Conservation (phyloP, 2,329 filamentous ascomycete genomes). For the Alternaria postmessia region DNA sequence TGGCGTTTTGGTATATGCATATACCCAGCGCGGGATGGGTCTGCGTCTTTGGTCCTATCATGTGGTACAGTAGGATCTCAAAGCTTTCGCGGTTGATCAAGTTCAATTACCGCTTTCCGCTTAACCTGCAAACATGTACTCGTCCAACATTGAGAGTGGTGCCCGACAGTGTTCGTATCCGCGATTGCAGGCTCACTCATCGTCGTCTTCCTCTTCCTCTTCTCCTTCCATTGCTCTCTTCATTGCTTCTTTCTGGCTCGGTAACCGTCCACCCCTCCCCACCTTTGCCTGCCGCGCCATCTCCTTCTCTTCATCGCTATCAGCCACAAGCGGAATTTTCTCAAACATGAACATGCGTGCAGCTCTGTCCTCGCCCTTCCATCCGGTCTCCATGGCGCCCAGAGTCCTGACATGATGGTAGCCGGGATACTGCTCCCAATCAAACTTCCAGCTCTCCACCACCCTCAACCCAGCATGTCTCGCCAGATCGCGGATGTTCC, state of each 20-base stretch:
- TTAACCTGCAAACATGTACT: not conserved
- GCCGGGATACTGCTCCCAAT: constrained; percentile 71
- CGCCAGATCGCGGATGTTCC: constrained; percentile 90
- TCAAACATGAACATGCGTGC: constrained; percentile 59
- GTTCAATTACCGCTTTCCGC: not conserved
- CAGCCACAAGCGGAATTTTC: constrained; percentile 42
- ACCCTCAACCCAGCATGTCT: constrained; percentile 78
- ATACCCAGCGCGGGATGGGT: constrained; percentile 7
- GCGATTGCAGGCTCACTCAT: not conserved
- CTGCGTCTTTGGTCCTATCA: not conserved
- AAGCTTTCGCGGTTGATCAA: not conserved
- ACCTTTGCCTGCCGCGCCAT: constrained; percentile 23
- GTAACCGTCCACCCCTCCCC: constrained; percentile 19
- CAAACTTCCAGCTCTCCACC: constrained; percentile 74
- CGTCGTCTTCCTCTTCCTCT: constrained; percentile 13
- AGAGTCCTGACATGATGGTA: constrained; percentile 78
- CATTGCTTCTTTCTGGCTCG: constrained; percentile 15
- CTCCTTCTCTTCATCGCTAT: constrained; percentile 35
- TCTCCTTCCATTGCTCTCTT: constrained; percentile 24
- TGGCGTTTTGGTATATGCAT: constrained; percentile 4
- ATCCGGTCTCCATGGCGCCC: constrained; percentile 62
- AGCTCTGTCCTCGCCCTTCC: constrained; percentile 59
- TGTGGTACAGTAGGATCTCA: not conserved
- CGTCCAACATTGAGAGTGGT: not conserved
- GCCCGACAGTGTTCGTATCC: not conserved